phyloP scores from a whole-genome alignment of 192 early-diverging fungal genomes.

The Endogone sp. region DNA sequence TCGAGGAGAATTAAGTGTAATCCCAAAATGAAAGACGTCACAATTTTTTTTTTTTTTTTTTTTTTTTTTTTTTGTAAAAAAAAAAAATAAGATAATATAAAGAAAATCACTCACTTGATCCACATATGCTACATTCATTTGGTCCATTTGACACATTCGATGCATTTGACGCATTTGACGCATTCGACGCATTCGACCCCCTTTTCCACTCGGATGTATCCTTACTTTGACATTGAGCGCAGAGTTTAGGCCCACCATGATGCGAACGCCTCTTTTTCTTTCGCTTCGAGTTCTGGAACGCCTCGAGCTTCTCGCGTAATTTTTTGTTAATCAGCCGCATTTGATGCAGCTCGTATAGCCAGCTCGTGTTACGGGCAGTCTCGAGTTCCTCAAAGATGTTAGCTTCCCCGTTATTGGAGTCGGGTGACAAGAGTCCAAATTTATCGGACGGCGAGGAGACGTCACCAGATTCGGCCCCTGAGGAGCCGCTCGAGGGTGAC shows the following conservation, averaged over 20 bases:
- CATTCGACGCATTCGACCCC: too few species aligned
- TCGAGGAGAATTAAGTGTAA: too few species aligned
- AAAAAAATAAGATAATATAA: too few species aligned
- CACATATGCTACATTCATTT: slow-evolving; percentile 16
- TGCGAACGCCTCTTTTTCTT: slow-evolving; percentile 22
- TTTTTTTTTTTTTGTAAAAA: too few species aligned
- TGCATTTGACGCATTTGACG: too few species aligned
- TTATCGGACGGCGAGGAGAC: background rate
- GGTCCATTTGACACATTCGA: too few species aligned
- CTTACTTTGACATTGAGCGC: slow-evolving; percentile 16
- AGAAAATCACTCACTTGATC: slow-evolving; percentile 13
- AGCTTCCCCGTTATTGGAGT: slow-evolving; percentile 16
- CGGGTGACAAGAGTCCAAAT: slow-evolving; percentile 7
- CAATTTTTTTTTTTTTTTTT: background rate
- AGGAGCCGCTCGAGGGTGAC: too few species aligned
- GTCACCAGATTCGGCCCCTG: background rate
- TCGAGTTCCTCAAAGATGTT: slow-evolving; percentile 44
- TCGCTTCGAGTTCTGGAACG: slow-evolving; percentile 23
- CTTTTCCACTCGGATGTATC: slow-evolving; percentile 19
- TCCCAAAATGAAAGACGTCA: background rate
- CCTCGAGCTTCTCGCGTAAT: slow-evolving; percentile 51
- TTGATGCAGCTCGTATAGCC: slow-evolving; percentile 66
- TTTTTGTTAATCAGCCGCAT: slow-evolving; percentile 51
- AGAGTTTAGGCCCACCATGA: slow-evolving; percentile 1
- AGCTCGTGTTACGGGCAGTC: slow-evolving; percentile 37